Evolutionary conservation across 495 filamentous ascomycete species (phyloP), one percentile per base, ranked within the genome.

Genomic region (Penicilliopsis zonata): DNA sequence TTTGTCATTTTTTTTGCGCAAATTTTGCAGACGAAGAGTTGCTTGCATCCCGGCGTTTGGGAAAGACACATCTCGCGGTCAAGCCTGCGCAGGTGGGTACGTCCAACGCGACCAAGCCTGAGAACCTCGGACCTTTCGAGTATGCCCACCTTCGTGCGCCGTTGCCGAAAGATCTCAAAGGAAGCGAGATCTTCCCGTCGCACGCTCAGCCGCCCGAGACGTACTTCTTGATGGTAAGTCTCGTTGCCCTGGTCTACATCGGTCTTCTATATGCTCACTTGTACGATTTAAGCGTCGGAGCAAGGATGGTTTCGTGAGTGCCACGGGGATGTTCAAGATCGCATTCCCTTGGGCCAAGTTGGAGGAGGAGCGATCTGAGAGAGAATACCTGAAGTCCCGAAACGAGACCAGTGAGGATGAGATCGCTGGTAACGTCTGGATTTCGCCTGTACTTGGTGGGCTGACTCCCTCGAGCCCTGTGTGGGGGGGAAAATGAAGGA

Each of bases 251-350:
- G 21, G 25, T 33, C 17, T 20, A 15, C 2, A 25, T 5, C 13
- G 10, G 26, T 12, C 18, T 17, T 23, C 22, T 13, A n/a, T 16
- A 4, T 12, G 22, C 18, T 19, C 30, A 21, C 27, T 41, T 33
- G 14, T 13, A 7, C n/a, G 4, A n/a, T 13, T 35, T 9, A 36
- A 80, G 76, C 76, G 92, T 52, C 82, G 90, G 37, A 94, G 86
- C 62, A 78, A 76, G 50, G 90, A 98, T 61, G 92, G 92, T 23
- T 95, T 68, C 49, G 76, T 98, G 23, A 94, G 86, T 45, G 86
- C 90, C 4, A 96, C 90, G 32, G 90, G 92, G 50, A 96, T 98
- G 92, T 98, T 96, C 69, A 98, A 96, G 61, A 92, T 92, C 35
- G 84, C 88, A 4, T 98, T 95, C 53, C 90, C 90, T 3, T 96